Conservation (phyloP, 164 flowering plant genomes). For the Kalanchoe fedtschenkoi region DNA sequence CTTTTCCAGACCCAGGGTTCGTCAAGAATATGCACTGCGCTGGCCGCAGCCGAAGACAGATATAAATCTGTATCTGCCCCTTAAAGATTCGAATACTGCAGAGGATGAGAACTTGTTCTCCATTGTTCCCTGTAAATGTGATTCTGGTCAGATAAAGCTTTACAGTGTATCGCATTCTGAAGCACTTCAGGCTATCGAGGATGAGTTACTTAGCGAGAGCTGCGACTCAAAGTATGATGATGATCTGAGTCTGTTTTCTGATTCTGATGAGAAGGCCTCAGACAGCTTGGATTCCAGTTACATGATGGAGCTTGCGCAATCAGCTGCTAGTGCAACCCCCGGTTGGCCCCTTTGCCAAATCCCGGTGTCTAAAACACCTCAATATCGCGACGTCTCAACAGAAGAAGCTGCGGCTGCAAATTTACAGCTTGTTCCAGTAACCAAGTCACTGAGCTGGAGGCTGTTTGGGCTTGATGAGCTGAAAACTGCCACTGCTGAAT, state of each 20-base stretch:
- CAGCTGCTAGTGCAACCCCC: slow-evolving; percentile 12
- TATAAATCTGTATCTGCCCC: background rate
- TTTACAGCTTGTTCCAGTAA: slow-evolving; percentile 9
- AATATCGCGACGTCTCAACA: slow-evolving; percentile 34
- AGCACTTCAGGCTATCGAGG: background rate
- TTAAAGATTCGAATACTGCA: background rate
- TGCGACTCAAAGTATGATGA: background rate
- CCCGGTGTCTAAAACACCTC: slow-evolving; percentile 14
- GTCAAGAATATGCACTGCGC: background rate
- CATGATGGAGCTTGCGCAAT: slow-evolving; percentile 6
- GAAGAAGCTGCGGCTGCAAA: slow-evolving; percentile 44
- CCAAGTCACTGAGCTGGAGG: slow-evolving; percentile 12
- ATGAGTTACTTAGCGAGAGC: background rate
- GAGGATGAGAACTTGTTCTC: background rate
- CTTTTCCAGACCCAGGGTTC: background rate
- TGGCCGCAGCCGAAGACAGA: background rate
- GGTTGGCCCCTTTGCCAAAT: slow-evolving; percentile 72
- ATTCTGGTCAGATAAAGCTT: background rate
- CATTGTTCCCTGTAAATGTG: background rate
- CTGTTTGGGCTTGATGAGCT: slow-evolving; percentile 18
- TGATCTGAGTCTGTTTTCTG: slow-evolving; percentile 1
- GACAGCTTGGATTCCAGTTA: slow-evolving; percentile 3
- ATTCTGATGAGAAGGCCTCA: slow-evolving; percentile 1
- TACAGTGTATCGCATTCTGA: background rate
- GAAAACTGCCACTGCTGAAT: slow-evolving; percentile 15